phyloP scores from a whole-genome alignment of 306 rosid genomes.

The Medicago arabica region DNA sequence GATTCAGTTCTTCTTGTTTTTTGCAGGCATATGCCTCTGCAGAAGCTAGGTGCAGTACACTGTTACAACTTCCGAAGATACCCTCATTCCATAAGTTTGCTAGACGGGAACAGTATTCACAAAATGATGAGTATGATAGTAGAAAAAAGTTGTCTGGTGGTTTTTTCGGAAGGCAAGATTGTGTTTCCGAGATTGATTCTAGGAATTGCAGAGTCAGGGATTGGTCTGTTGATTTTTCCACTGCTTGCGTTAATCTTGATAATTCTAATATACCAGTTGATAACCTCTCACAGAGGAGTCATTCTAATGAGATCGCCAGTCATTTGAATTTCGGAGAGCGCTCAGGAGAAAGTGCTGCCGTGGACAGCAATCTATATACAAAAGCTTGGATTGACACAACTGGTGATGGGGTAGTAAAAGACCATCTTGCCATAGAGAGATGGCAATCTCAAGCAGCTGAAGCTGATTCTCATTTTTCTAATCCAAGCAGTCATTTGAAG shows the following conservation, averaged over 20 bases:
- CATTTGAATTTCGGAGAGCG: constrained; percentile 89
- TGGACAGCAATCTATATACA: constrained; percentile 86
- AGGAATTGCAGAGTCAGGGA: constrained; percentile 96
- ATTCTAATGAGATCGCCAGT: constrained; percentile 87
- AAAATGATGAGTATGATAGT: constrained; percentile 79
- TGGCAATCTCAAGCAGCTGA: constrained; percentile 99
- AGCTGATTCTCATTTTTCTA: constrained; percentile 71
- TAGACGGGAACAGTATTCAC: constrained; percentile 74
- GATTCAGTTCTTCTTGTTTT: constrained; percentile 40
- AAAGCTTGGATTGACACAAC: constrained; percentile 99
- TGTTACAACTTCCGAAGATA: constrained; percentile 94
- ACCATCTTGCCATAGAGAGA: constrained; percentile 92
- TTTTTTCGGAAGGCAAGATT: constrained; percentile 89
- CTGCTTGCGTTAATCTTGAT: constrained; percentile 87
- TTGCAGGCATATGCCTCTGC: constrained; percentile 95
- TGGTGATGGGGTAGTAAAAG: constrained; percentile 84
- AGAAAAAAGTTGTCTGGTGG: constrained; percentile 87
- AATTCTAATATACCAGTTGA: constrained; percentile 78
- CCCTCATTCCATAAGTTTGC: constrained; percentile 98
- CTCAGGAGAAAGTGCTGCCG: constrained; percentile 96
- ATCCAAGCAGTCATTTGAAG: constrained; percentile 55
- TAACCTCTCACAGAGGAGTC: constrained; percentile 90
- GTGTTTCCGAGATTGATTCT: constrained; percentile 94
- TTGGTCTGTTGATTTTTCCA: constrained; percentile 97
- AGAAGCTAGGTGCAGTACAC: constrained; percentile 75